Evolutionary conservation across 495 filamentous ascomycete species (phyloP), one percentile per base, ranked within the genome.

Genomic region (Trichoderma erinaceum): DNA sequence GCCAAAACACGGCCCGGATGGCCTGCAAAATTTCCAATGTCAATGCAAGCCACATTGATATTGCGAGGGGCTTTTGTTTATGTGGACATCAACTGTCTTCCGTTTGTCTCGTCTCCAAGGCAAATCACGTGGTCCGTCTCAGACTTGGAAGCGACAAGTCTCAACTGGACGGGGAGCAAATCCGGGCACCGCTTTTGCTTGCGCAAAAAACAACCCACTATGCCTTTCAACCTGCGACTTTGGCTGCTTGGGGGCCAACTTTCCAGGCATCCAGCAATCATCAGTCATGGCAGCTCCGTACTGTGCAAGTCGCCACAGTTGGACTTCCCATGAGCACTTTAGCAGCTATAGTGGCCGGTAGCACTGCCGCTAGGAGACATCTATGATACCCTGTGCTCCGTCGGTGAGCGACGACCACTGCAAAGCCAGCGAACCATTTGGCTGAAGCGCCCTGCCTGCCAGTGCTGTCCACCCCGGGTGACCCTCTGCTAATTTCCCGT

Each of bases 401-500:
- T 61, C 56, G 56, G 56, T 32, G 23, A 61, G 56, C 23, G 56
- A 61, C 35, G 56, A 8, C 56, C 56, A 61, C 25, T 61, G 23
- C 13, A 61, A n/a, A 29, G 15, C 25, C 25, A 61, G 25, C 56
- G 23, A 61, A 29, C 23, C 23, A 61, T 29, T 25, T 61, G 23
- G 13, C 56, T 61, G 56, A 61, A 56, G 50, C 21, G 50, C 50
- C 50, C 18, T 56, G 50, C 50, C 50, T 56, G 50, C 10, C 50
- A 16, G 16, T 16, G 50, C 4, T 32, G 15, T 25, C 56, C 23
- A 61, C 56, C 15, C 56, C 56, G 25, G 27, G 56, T 5, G 56
- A 61, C 56, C 56, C 56, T 61, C 56, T 21, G 56, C 56, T 61
- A 29, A 61, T 61, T 61, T 61, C 56, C 56, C 56, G 56, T 21